Evolutionary conservation across 352 stramenopile genomes (phyloP), one percentile per base, ranked within the genome.

Genomic region (Thraustochytrium striatum): DNA sequence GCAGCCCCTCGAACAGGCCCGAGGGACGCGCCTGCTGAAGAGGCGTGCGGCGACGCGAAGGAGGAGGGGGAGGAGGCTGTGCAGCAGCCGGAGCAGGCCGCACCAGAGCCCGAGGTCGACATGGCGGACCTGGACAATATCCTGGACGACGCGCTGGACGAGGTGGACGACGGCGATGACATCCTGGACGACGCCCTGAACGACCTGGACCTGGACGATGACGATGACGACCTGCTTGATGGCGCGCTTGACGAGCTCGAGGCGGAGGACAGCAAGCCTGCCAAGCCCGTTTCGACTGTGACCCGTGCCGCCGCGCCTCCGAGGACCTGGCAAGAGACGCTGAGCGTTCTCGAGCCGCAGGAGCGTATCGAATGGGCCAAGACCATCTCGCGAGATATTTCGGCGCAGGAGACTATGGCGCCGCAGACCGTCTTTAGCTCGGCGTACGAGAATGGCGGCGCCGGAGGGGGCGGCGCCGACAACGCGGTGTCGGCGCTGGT

Each of bases 301-400:
- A 53, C 16, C 57, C 19, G 19, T 32, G 13, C 39, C 13, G 61
- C 61, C 19, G 43, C 61, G 25, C 35, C 39, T 7, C 50, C 43
- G 9, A 7, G 25, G 21, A 75, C 65, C 0, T 75, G 65, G 65
- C 65, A 75, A 30, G 65, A 75, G 1, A 75, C 65, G 25, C 50
- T 75, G 13, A 30, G 39, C 11, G 52, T 61, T 7, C 50, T 75
- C 5, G 65, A 58, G 11, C 65, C 65, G 9, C 32, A 16, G 7
- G 65, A 75, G 52, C 65, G 65, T 11, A n/a, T 75, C 16, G 65
- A 75, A n/a, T 75, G 65, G 65, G 65, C 65, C 25, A 75, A 75
- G 52, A 75, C 65, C 16, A 75, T 75, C 65, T 55, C 32, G 41
- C 58, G 68, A 30, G 65, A 75, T 43, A 28, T 61, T 11, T 43